phyloP scores from a whole-genome alignment of 306 rosid species.

The Vicia sativa region DNA sequence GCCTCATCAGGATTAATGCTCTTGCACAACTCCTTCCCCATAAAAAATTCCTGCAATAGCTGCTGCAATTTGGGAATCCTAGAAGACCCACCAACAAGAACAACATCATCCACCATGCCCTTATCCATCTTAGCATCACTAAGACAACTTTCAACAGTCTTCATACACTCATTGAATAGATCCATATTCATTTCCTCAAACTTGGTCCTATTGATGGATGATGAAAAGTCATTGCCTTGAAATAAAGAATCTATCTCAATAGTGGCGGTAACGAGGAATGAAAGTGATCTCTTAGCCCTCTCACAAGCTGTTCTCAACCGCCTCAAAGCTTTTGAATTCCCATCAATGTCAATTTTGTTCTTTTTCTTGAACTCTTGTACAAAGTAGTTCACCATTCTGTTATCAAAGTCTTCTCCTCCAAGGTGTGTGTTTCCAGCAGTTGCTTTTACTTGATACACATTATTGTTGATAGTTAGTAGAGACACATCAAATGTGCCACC shows the following conservation, averaged over 20 bases:
- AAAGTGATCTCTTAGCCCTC: constrained; percentile 31
- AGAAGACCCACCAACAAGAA: too few relatives aligned
- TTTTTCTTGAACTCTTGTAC: background rate
- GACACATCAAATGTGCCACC: too few relatives aligned
- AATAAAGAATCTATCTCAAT: constrained; percentile 24
- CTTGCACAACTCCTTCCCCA: too few relatives aligned
- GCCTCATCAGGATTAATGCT: too few relatives aligned
- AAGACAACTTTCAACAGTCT: background rate
- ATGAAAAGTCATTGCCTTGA: background rate
- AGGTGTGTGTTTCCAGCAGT: too few relatives aligned
- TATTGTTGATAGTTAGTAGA: too few relatives aligned
- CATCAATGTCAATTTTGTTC: background rate
- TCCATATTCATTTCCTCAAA: constrained; percentile 14
- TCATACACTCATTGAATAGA: background rate
- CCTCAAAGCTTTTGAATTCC: background rate
- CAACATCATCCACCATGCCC: too few relatives aligned
- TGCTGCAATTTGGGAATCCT: too few relatives aligned
- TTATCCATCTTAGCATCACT: too few relatives aligned
- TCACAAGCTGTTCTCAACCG: constrained; percentile 10
- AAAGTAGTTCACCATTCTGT: background rate
- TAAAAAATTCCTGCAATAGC: too few relatives aligned
- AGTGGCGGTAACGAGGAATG: background rate
- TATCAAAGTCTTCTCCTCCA: too few relatives aligned
- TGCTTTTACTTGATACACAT: too few relatives aligned
- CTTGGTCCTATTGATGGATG: background rate